Percentiles rank a stretch among this genome's conserved stretches.
Conservation (phyloP, 768 basidiomycete genomes). For the Phaeotremella fagi region DNA sequence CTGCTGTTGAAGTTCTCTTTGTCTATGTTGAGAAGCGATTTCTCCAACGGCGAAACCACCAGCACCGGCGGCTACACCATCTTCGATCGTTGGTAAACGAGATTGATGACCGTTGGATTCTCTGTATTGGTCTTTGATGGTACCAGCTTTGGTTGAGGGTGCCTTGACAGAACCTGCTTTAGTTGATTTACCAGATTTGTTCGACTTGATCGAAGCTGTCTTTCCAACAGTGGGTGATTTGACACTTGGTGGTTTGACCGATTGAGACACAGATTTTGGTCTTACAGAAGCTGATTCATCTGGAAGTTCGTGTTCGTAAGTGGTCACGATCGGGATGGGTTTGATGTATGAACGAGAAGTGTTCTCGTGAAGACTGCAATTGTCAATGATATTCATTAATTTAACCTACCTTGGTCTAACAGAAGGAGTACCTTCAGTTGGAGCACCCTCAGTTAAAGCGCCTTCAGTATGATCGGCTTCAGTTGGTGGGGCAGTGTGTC, state of each 20-base stretch:
- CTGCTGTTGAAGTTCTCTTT: slow-evolving; percentile 35
- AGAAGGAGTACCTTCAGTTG: neutral
- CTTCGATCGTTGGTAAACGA: slow-evolving; percentile 9
- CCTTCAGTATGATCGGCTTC: neutral
- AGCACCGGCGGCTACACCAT: slow-evolving; percentile 10
- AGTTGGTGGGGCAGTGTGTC: neutral
- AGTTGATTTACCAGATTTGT: slow-evolving; percentile 12
- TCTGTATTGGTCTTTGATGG: neutral
- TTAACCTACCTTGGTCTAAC: neutral
- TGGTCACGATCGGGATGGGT: slow-evolving; percentile 40
- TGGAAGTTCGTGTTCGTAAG: slow-evolving; percentile 33
- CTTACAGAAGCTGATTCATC: slow-evolving; percentile 13
- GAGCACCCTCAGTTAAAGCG: neutral
- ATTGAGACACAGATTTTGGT: slow-evolving; percentile 22
- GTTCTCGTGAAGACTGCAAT: slow-evolving; percentile 10
- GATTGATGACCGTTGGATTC: slow-evolving; percentile 17
- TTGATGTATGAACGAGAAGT: slow-evolving; percentile 35
- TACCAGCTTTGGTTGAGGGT: slow-evolving; percentile 13
- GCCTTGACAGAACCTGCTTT: slow-evolving; percentile 9
- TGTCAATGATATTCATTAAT: too few relatives aligned
- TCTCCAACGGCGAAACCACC: slow-evolving; percentile 28
- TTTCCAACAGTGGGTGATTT: slow-evolving; percentile 1
- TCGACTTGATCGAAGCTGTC: slow-evolving; percentile 12
- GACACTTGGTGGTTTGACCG: slow-evolving; percentile 21
- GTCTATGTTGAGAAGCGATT: slow-evolving; percentile 28